These are phyloP conservation scores for Jaltomata sinuosa DNA, from an alignment of 257 asterid genomes.

Conservation along the genomic window DNA sequence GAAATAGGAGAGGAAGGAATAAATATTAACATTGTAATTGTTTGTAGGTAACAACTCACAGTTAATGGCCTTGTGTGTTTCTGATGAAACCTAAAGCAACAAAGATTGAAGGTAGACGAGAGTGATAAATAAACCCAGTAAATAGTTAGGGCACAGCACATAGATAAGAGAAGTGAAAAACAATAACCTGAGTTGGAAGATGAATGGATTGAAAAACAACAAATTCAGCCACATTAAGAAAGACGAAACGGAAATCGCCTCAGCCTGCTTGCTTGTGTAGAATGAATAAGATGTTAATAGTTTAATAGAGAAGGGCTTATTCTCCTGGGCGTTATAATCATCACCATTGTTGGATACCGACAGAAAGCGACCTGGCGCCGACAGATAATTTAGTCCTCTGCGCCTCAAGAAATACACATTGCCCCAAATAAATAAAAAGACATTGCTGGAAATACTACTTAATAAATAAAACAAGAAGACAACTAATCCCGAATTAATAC, in stretches of 20 bases:
- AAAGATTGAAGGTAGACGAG: not conserved
- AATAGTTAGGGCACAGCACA: not conserved
- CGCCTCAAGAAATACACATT: not conserved
- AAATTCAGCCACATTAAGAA: too few relatives aligned
- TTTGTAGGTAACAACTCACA: not conserved
- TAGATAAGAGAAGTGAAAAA: not conserved
- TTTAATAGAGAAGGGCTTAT: not conserved
- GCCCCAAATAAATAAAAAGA: too few relatives aligned
- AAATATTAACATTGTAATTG: not conserved
- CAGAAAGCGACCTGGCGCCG: conserved; percentile 65
- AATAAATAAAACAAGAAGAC: not conserved
- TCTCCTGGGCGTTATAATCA: not conserved
- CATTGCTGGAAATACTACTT: too few relatives aligned
- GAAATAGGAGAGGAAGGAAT: conserved; percentile 17
- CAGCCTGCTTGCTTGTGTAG: too few relatives aligned
- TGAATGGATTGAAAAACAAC: too few relatives aligned
- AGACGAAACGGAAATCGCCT: too few relatives aligned
- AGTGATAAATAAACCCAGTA: not conserved
- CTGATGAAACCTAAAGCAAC: not conserved
- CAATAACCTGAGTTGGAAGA: conserved; percentile 13
- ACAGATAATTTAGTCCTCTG: conserved; percentile 8
- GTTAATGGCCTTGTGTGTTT: not conserved
- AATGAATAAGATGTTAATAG: not conserved
- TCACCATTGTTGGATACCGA: conserved; percentile 16
- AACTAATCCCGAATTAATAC: too few relatives aligned